phyloP scores from a whole-genome alignment of 345 rosid species.

The Bruguiera parviflora region DNA sequence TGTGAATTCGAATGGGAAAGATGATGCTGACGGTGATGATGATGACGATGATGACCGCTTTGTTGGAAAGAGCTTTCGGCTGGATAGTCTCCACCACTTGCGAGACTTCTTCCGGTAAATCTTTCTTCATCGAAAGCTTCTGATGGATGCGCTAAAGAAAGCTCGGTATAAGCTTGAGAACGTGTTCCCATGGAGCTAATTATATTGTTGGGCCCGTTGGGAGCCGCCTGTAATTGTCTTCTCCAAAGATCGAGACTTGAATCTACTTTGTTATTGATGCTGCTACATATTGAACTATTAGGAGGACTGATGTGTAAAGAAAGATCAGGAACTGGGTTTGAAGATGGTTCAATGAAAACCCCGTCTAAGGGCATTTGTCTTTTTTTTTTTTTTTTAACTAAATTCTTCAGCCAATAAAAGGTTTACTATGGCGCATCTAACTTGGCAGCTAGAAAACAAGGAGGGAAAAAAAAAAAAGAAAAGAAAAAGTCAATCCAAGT shows the following conservation, averaged over 20 bases:
- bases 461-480: background rate
- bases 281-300: slow-evolving; percentile 19
- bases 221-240: slow-evolving; percentile 6
- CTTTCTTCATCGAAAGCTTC: slow-evolving; percentile 1
- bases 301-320: slow-evolving; percentile 75
- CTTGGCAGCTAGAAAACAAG: slow-evolving; percentile 3
- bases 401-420: background rate
- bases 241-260: slow-evolving; percentile 19
- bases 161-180: slow-evolving; percentile 34
- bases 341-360: slow-evolving; percentile 46
- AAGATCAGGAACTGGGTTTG: slow-evolving; percentile 61
- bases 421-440: background rate
- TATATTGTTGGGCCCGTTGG: slow-evolving; percentile 18
- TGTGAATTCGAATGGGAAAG: slow-evolving; percentile 1
- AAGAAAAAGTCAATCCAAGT: background rate
- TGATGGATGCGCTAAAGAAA: slow-evolving; percentile 42
- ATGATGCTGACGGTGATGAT: slow-evolving; percentile 16
- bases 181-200: slow-evolving; percentile 10
- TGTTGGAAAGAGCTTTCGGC: slow-evolving; percentile 30
- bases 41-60: slow-evolving; percentile 16
- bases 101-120: slow-evolving; percentile 9
- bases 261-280: slow-evolving; percentile 1
- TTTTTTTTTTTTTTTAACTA: too few species aligned
- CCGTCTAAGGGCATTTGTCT: slow-evolving; percentile 49
- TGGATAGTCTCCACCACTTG: slow-evolving; percentile 8